Base-by-base conservation (phyloP, 306 rosid genomes). In the Vigna nakashimae region DNA sequence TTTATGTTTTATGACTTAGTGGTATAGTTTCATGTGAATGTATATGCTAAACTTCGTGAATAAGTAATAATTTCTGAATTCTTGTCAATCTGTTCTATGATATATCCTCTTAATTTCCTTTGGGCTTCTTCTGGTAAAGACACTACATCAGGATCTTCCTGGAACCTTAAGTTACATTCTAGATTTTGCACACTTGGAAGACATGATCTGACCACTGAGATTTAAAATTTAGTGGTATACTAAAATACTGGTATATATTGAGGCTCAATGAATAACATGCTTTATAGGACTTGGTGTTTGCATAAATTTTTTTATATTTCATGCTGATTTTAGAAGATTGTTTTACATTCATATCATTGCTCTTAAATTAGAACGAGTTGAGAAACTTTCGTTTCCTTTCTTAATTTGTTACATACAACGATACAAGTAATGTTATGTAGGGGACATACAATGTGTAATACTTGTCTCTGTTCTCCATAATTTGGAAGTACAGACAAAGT, bases 11-110 rank as follows among this genome's bases (percentile, higher is more conserved):
- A 84, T 18, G 71, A 84, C 71, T 71, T 78, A 69, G 81, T 30
- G 85, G 68, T 89, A 69, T 79, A 82, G 87, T 70, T 67, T 76
- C 78, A 79, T 81, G 71, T 72, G 79, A 78, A 86, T 85, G 86
- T 85, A 83, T 34, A 87, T 80, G 73, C 49, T 84, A 86, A 87
- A 86, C 70, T 53, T 82, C 49, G n/a, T 78, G 71, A 80, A 82
- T 81, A 71, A 88, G 77, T 70, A 51, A 78, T 82, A 66, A 40
- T 83, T 63, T 84, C 63, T 66, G 75, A 75, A 62, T 56, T 83
- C 34, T 71, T 74, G 76, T 77, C 72, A 62, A 65, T 69, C 67
- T 74, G 62, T 79, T 79, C 51, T 82, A 65, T 32, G 45, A 32
- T 62, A 60, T 60, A 34, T 42, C 36, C 56, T 81, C 74, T 84